A percentile compares a stretch with the other conserved stretches of the same genome.
These are phyloP conservation scores for Penicillium flavigenum DNA, from an alignment of 495 filamentous ascomycete genomes.

Conservation along the genomic window DNA sequence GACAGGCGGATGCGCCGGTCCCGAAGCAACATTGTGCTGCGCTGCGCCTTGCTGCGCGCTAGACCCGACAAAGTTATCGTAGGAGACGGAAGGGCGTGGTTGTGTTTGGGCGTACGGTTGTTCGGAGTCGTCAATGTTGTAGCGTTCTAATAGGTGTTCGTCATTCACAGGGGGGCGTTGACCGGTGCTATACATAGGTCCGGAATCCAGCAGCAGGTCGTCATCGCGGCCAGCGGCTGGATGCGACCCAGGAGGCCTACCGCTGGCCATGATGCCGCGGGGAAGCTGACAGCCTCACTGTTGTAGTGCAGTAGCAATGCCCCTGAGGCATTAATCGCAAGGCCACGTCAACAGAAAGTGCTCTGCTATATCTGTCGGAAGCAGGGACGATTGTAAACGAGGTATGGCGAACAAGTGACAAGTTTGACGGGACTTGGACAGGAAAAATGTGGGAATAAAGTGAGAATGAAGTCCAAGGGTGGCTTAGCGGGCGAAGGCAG, in stretches of 20 bases:
- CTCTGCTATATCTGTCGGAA: constrained; percentile 10
- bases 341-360: constrained; percentile 6
- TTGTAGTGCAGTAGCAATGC: constrained; percentile 26
- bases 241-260: constrained; percentile 63
- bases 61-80: constrained; percentile 89
- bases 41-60: constrained; percentile 46
- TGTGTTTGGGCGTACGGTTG: constrained; percentile 47
- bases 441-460: constrained; percentile 5
- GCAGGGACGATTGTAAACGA: not conserved
- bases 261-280: constrained; percentile 53
- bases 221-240: constrained; percentile 57
- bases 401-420: constrained; percentile 3
- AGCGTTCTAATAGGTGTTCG: constrained; percentile 69
- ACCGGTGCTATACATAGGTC: constrained; percentile 69
- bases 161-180: constrained; percentile 72
- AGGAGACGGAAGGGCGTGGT: constrained; percentile 81
- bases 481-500: constrained; percentile 32
- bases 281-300: constrained; percentile 45
- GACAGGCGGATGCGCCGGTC: constrained; percentile 29
- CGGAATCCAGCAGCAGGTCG: constrained; percentile 72
- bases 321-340: constrained; percentile 50
- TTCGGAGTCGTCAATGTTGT: constrained; percentile 65
- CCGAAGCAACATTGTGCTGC: constrained; percentile 24
- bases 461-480: constrained; percentile 18
- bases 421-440: constrained; percentile 13